Percentiles rank a stretch among this genome's conserved stretches.
phyloP scores from a whole-genome alignment of 1,284 basidiomycete genomes.

The Singerocomus rubriflavus region DNA sequence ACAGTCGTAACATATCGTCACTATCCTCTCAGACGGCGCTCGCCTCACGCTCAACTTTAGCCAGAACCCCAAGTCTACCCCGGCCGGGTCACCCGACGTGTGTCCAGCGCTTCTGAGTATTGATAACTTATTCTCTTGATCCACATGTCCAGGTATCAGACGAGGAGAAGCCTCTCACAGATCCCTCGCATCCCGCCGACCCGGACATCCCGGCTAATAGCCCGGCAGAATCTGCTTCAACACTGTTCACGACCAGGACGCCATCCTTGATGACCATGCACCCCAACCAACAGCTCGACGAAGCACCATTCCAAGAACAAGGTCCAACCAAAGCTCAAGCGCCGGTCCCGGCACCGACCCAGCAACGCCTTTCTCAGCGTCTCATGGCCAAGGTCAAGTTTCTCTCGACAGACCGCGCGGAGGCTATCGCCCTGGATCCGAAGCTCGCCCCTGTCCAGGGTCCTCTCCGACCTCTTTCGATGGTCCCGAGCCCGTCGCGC shows the following conservation, averaged over 20 bases:
- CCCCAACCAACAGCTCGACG: background rate
- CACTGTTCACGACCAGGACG: conserved; percentile 12
- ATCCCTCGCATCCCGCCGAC: conserved; percentile 2
- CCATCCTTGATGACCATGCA: conserved; percentile 13
- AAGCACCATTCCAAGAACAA: background rate
- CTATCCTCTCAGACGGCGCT: conserved; percentile 18
- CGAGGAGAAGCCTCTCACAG: conserved; percentile 16
- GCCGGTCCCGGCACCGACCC: background rate
- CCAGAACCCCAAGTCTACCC: conserved; percentile 3
- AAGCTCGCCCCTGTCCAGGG: conserved; percentile 34
- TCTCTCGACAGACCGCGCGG: conserved; percentile 25
- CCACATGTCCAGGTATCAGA: conserved; percentile 11
- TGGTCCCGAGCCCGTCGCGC: conserved; percentile 14
- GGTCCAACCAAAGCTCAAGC: background rate
- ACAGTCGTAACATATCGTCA: background rate
- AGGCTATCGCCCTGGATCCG: conserved; percentile 28
- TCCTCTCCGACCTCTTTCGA: conserved; percentile 31
- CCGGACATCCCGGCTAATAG: conserved; percentile 9
- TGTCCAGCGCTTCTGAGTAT: conserved; percentile 3
- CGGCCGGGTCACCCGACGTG: conserved; percentile 11
- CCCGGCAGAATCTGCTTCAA: conserved; percentile 11
- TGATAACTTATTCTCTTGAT: background rate
- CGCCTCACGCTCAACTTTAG: conserved; percentile 27
- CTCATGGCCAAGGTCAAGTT: conserved; percentile 16
- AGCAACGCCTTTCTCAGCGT: conserved; percentile 9